Percentiles rank a stretch among this genome's conserved stretches.
These are phyloP conservation scores for Asterochloris sp. DNA, from an alignment of 139 green algal genomes.

Conservation along the genomic window DNA sequence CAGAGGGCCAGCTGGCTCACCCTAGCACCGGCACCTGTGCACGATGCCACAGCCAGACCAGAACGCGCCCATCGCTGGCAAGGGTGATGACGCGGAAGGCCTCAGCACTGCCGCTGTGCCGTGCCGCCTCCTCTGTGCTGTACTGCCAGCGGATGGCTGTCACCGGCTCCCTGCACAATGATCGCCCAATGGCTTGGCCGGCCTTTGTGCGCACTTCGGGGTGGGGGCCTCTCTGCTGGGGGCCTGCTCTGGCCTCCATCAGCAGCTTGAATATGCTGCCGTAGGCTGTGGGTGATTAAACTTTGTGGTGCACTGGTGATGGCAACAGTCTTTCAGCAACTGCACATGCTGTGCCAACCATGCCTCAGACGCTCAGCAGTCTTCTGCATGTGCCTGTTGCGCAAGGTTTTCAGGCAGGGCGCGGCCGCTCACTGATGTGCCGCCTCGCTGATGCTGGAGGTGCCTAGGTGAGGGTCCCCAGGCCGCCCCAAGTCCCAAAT, in stretches of 20 bases:
- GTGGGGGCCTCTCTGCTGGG: background rate
- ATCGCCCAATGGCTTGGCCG: background rate
- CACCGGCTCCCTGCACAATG: conserved; percentile 43
- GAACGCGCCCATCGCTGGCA: conserved; percentile 52
- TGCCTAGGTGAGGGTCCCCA: conserved; percentile 39
- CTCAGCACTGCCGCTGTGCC: conserved; percentile 37
- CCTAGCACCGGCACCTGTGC: conserved; percentile 49
- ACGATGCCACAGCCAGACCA: conserved; percentile 60
- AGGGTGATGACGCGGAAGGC: conserved; percentile 62
- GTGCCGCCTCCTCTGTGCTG: conserved; percentile 20
- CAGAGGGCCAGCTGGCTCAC: conserved; percentile 15
- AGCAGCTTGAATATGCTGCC: background rate
- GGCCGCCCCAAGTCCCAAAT: conserved; percentile 60
- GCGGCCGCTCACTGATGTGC: conserved; percentile 12
- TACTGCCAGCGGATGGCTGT: conserved; percentile 34
- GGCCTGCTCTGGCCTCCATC: background rate
- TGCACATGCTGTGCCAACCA: too few species aligned
- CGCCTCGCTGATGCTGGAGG: conserved; percentile 21
- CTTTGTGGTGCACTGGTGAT: background rate
- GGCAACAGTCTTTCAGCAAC: background rate
- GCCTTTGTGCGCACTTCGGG: background rate
- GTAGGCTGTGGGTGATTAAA: background rate
- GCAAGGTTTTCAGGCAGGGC: background rate
- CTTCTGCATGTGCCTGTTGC: background rate
- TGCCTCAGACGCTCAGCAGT: background rate